Conservation (phyloP, 2,329 filamentous ascomycete genomes). For the Aspergillus hiratsukae region DNA sequence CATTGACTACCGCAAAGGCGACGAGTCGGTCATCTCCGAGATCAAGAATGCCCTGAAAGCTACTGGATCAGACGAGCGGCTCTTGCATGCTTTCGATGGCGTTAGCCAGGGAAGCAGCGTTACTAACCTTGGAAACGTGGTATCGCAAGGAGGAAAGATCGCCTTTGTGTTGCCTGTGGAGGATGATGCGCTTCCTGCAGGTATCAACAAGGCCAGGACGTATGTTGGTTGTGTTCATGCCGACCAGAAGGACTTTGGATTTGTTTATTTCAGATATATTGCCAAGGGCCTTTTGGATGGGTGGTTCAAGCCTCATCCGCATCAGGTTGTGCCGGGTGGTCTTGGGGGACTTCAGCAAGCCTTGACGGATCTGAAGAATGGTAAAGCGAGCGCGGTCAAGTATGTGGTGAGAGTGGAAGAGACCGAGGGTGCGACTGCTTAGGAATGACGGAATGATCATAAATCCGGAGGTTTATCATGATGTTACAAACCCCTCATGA, state of each 20-base stretch:
- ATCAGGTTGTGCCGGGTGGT: conserved; percentile 34
- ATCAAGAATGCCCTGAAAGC: conserved; percentile 29
- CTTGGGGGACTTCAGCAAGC: too few species aligned
- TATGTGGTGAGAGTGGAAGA: too few species aligned
- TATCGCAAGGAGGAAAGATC: conserved; percentile 39
- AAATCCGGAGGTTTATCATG: too few species aligned
- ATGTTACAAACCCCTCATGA: too few species aligned
- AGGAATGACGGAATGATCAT: too few species aligned
- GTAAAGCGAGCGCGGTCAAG: too few species aligned
- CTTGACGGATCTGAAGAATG: too few species aligned
- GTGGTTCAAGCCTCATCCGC: conserved; percentile 48
- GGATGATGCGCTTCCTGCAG: conserved; percentile 40
- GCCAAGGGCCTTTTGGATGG: conserved; percentile 45
- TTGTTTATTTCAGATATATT: conserved; percentile 43
- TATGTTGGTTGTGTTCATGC: conserved; percentile 30
- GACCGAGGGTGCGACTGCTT: too few species aligned
- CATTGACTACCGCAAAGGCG: conserved; percentile 58
- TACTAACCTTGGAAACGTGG: conserved; percentile 42
- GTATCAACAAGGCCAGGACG: conserved; percentile 36
- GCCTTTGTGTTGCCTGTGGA: conserved; percentile 41
- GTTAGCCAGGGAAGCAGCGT: conserved; percentile 51
- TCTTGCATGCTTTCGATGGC: conserved; percentile 55
- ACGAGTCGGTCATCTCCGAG: conserved; percentile 49
- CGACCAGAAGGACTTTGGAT: conserved; percentile 37
- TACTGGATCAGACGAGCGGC: conserved; percentile 21